Base-by-base conservation (phyloP, 768 basidiomycete species). In the Podaxis rugospora region DNA sequence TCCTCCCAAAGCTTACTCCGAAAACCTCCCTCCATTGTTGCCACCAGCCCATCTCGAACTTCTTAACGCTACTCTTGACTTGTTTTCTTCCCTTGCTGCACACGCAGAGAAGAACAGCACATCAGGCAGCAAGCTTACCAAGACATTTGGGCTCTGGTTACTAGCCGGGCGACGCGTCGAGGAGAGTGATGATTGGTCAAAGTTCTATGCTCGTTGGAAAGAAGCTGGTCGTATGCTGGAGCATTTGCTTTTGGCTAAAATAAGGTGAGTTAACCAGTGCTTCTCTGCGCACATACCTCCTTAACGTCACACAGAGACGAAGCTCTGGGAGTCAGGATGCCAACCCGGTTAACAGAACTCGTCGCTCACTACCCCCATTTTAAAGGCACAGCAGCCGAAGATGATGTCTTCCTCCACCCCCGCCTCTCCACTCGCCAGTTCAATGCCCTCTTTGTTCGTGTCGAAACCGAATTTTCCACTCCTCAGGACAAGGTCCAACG, bases 201-300 rank as follows among this genome's bases (percentile, higher is more conserved):
- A 77, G 7, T 91, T 92, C 68, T 93, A 92, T 68, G 74, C 76
- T 3, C 79, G 87, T 32, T 93, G 92, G 92, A 89, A 93, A 65
- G 77, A 79, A 28, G 81, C 83, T 7, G 92, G 89, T 32, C 77
- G 89, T 21, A 81, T 88, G 44, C 67, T 92, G 53, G 92, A 92
- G 65, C 91, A 93, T 72, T 61, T 93, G 6, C 90, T 92, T 73
- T 76, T 93, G 58, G 80, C 87, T 16, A 79, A 82, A 59, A 83
- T 92, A 59, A 82, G 92, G 91, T 90, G 59, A 57, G 78, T 65
- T 16, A n/a, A 28, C 54, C 23, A 9, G 27, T 32, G 27, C 54
- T 37, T 55, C 36, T 5, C 42, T 7, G 23, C 35, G 2, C 10
- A 9, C 7, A 36, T n/a, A 25, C 16, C 56, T 44, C 56, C 63